Percentiles rank a stretch among this genome's conserved stretches.
Evolutionary conservation across 2,329 filamentous ascomycete genomes (phyloP).

Genomic region (Fusarium sp.): DNA sequence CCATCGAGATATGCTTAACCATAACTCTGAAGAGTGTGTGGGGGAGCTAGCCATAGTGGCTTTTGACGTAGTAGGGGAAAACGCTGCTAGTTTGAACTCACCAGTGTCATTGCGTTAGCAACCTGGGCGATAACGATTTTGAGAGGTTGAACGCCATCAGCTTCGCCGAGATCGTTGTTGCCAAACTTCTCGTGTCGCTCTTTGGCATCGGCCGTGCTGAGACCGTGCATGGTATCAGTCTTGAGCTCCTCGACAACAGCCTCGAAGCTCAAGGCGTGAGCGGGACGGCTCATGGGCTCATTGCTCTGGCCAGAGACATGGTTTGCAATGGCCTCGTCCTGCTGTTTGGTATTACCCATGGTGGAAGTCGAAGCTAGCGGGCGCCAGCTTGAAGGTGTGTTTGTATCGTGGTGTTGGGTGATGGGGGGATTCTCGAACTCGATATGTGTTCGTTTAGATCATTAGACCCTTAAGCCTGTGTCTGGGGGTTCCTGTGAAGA

Average conservation of each 20-base stretch:
- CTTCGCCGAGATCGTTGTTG: conserved; percentile 67
- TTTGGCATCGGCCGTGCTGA: conserved; percentile 65
- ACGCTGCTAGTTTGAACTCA: conserved; percentile 49
- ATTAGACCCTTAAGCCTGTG: conserved; percentile 35
- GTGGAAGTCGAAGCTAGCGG: conserved; percentile 23
- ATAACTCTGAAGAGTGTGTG: conserved; percentile 15
- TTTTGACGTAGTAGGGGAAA: not conserved
- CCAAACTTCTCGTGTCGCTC: conserved; percentile 66
- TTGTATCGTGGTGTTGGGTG: conserved; percentile 4
- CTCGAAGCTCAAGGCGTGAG: conserved; percentile 66
- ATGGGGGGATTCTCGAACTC: conserved; percentile 13
- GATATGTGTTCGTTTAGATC: conserved; percentile 5
- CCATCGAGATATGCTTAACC: conserved; percentile 35
- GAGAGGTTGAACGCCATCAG: conserved; percentile 63
- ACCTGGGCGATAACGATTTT: conserved; percentile 74
- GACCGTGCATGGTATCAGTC: conserved; percentile 66
- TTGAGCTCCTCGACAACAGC: conserved; percentile 66
- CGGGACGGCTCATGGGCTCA: conserved; percentile 64
- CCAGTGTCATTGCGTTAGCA: conserved; percentile 78
- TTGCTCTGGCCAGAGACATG: conserved; percentile 55
- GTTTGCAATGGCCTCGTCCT: conserved; percentile 37
- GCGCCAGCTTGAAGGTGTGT: conserved; percentile 33
- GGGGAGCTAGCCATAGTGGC: conserved; percentile 1
- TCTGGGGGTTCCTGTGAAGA: conserved; percentile 41
- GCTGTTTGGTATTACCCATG: conserved; percentile 36